Evolutionary conservation across 2,329 filamentous ascomycete species (phyloP).

Genomic region (Thielaviopsis ethacetica): DNA sequence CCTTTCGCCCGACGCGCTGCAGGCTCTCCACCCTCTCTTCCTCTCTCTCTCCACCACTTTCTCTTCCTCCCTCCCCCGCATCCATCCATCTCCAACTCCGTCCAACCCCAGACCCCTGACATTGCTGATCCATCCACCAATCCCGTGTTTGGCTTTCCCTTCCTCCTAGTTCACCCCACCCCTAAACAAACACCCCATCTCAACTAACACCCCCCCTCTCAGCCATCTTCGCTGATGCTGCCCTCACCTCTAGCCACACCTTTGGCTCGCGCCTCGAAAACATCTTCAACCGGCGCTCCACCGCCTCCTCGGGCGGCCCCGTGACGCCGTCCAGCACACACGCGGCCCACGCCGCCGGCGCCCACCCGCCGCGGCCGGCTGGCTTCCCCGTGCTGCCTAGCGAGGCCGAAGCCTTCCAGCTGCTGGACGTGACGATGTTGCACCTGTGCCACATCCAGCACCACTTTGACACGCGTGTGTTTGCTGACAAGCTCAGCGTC

Average conservation of each 20-base stretch:
- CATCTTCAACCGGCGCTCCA: conserved; percentile 12
- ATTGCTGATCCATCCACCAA: background rate
- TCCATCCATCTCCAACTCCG: background rate
- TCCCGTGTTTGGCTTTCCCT: no score
- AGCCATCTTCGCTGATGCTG: conserved; percentile 13
- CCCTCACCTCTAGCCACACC: conserved; percentile 13
- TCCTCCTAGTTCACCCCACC: background rate
- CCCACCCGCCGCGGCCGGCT: background rate
- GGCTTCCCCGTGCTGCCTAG: conserved; percentile 10
- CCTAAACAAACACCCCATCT: no score
- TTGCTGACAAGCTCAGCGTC: conserved; percentile 2
- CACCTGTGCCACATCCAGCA: conserved; percentile 16
- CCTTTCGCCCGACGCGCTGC: background rate
- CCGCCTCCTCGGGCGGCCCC: conserved; percentile 6
- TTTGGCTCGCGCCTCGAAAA: conserved; percentile 14
- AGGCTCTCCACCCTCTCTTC: background rate
- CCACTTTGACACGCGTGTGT: conserved; percentile 15
- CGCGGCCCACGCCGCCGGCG: background rate
- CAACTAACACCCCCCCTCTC: background rate
- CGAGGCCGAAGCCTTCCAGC: conserved; percentile 12
- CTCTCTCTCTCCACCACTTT: background rate
- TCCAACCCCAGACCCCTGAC: background rate
- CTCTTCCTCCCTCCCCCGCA: background rate
- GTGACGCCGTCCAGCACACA: background rate
- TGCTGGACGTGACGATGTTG: conserved; percentile 14